phyloP scores from a whole-genome alignment of 768 basidiomycete genomes.

The Suillus luteus region DNA sequence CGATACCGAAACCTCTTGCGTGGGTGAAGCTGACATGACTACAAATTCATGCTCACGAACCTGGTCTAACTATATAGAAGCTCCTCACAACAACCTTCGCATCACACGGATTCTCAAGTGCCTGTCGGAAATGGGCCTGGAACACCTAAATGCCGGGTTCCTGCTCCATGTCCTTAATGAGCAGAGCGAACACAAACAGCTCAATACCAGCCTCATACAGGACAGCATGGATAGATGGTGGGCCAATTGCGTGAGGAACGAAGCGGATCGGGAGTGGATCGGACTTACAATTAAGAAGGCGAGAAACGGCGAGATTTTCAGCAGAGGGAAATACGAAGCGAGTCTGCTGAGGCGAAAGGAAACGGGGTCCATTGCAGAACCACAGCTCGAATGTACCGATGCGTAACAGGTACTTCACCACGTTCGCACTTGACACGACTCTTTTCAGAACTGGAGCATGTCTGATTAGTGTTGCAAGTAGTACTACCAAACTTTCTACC shows the following conservation, averaged over 20 bases:
- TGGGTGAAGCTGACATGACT: conserved; percentile 40
- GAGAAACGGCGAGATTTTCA: conserved; percentile 50
- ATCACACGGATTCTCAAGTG: conserved; percentile 79
- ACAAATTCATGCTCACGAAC: background rate
- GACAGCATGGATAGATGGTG: conserved; percentile 80
- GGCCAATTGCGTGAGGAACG: conserved; percentile 70
- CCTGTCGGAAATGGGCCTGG: conserved; percentile 69
- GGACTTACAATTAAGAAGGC: conserved; percentile 50
- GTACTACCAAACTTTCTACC: background rate
- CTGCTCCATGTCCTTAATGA: conserved; percentile 69
- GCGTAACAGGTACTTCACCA: background rate
- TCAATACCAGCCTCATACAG: conserved; percentile 49
- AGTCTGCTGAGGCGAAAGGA: conserved; percentile 44
- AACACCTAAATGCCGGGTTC: conserved; percentile 64
- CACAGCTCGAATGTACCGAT: background rate
- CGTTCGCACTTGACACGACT: background rate
- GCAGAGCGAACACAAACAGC: conserved; percentile 58
- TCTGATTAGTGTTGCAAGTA: background rate
- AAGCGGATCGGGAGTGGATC: conserved; percentile 60
- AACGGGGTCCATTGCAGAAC: conserved; percentile 36
- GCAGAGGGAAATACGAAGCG: conserved; percentile 56
- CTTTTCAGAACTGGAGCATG: background rate
- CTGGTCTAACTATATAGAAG: conserved; percentile 41
- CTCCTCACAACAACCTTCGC: conserved; percentile 75
- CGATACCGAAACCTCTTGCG: conserved; percentile 67